phyloP scores from a whole-genome alignment of 2,329 filamentous ascomycete species.

The Seiridium cupressi region DNA sequence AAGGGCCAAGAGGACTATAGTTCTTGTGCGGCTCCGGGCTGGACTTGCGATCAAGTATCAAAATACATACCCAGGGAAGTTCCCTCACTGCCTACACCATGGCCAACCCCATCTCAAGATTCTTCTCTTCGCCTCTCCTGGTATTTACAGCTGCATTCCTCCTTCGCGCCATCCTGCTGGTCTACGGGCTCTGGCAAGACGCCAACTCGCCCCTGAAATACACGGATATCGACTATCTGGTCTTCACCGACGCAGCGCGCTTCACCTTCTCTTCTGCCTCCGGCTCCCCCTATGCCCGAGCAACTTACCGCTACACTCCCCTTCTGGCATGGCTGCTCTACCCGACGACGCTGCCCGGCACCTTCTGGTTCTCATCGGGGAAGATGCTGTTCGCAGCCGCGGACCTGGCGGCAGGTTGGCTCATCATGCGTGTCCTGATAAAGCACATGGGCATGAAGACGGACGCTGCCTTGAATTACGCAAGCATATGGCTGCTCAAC shows the following conservation, averaged over 20 bases:
- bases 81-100: slow-evolving; percentile 11
- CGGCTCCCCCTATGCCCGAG: slow-evolving; percentile 75
- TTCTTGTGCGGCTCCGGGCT: too few relatives aligned
- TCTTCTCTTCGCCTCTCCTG: slow-evolving; percentile 38
- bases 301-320: slow-evolving; percentile 96
- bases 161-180: slow-evolving; percentile 70
- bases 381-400: slow-evolving; percentile 83
- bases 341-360: slow-evolving; percentile 59
- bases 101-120: slow-evolving; percentile 21
- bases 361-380: slow-evolving; percentile 73
- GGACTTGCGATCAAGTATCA: background rate
- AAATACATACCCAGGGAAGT: background rate
- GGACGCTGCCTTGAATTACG: slow-evolving; percentile 67
- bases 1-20: too few relatives aligned
- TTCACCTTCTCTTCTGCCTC: slow-evolving; percentile 41
- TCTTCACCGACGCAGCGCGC: slow-evolving; percentile 93
- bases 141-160: slow-evolving; percentile 58
- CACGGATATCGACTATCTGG: slow-evolving; percentile 97
- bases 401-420: slow-evolving; percentile 81
- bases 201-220: slow-evolving; percentile 91
- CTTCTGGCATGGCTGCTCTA: slow-evolving; percentile 87
- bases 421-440: slow-evolving; percentile 34
- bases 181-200: slow-evolving; percentile 93
- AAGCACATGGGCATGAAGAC: slow-evolving; percentile 43
- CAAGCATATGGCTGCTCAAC: slow-evolving; percentile 90